phyloP scores from a whole-genome alignment of 148 eudicot species.

The Persicaria tinctoria region DNA sequence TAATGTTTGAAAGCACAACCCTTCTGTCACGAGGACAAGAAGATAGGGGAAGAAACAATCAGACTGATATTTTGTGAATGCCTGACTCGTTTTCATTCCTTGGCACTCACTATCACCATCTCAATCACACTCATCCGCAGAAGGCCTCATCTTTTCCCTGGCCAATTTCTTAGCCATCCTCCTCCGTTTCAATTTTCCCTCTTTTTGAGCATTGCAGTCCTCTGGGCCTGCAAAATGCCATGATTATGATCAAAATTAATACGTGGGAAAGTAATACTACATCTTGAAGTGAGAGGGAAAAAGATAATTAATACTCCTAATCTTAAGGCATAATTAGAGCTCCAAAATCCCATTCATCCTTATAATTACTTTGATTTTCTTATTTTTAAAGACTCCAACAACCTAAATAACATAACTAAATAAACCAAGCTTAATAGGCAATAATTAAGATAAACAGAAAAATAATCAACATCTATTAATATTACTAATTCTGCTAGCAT shows the following conservation, averaged over 20 bases:
- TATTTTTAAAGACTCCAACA: too few relatives aligned
- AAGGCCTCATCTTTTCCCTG: constrained; percentile 20
- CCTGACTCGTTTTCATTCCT: neutral
- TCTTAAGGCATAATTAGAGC: too few relatives aligned
- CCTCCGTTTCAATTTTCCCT: constrained; percentile 34
- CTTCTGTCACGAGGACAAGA: neutral
- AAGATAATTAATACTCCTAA: too few relatives aligned
- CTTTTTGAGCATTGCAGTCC: constrained; percentile 22
- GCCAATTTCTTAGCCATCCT: constrained; percentile 39
- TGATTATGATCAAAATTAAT: neutral
- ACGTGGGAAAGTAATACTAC: too few relatives aligned
- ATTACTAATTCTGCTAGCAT: too few relatives aligned
- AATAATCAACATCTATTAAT: too few relatives aligned
- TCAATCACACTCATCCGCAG: constrained; percentile 1
- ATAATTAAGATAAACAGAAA: too few relatives aligned
- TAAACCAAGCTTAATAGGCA: too few relatives aligned
- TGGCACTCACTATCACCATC: neutral
- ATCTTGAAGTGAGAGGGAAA: too few relatives aligned
- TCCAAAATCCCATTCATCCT: too few relatives aligned
- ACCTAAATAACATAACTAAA: too few relatives aligned
- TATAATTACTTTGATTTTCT: too few relatives aligned
- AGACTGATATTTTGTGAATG: neutral
- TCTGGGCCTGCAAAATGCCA: constrained; percentile 8
- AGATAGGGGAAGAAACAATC: neutral
- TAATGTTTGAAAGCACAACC: neutral